Conservation (phyloP, 1,139 yeast species). For the Diutina siamensis region DNA sequence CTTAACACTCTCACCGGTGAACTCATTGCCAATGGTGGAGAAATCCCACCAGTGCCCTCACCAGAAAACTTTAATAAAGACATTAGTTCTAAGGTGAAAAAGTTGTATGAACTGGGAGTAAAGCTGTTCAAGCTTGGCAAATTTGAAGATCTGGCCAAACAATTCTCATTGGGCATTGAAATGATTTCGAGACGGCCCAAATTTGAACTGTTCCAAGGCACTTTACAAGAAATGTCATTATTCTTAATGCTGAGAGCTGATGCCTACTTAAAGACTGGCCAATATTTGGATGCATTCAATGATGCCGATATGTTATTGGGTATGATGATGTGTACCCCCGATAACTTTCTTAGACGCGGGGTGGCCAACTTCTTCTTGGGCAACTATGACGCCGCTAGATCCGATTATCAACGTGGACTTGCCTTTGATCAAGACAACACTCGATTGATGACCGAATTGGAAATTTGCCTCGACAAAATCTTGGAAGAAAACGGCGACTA, state of each 20-base stretch:
- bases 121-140: constrained; percentile 50
- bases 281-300: constrained; percentile 63
- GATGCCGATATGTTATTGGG: constrained; percentile 68
- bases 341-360: constrained; percentile 74
- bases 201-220: constrained; percentile 76
- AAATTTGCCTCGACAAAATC: constrained; percentile 33
- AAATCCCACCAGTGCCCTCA: constrained; percentile 59
- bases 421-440: constrained; percentile 14
- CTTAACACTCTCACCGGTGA: constrained; percentile 54
- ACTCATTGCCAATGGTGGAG: constrained; percentile 46
- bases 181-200: constrained; percentile 73
- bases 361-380: constrained; percentile 63
- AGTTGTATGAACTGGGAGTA: constrained; percentile 65
- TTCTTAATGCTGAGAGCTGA: constrained; percentile 77
- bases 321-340: constrained; percentile 58
- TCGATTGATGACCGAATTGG: constrained; percentile 22
- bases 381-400: constrained; percentile 59
- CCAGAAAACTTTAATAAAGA: constrained; percentile 43
- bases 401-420: constrained; percentile 70
- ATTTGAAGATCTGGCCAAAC: constrained; percentile 60
- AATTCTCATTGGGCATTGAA: constrained; percentile 67
- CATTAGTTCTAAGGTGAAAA: constrained; percentile 54
- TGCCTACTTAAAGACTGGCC: constrained; percentile 54
- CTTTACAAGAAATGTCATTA: constrained; percentile 64
- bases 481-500: constrained; percentile 41